Conservation (phyloP, 2,329 filamentous ascomycete species). For the Metarhizium rileyi region DNA sequence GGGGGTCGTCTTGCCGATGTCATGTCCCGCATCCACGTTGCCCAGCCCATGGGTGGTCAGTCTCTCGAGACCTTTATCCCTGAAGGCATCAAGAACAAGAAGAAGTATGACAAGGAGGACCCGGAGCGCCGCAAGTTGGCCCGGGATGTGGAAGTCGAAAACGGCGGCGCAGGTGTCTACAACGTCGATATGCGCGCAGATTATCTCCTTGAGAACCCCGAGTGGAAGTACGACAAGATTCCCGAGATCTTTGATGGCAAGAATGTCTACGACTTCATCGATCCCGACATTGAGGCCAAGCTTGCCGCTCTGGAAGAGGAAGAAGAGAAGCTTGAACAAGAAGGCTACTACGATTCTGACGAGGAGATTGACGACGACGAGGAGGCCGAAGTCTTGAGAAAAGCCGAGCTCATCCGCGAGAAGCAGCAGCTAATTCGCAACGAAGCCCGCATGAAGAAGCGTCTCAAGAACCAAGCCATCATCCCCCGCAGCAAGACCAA, state of each 20-base stretch:
- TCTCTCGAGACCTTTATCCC: slow-evolving; percentile 79
- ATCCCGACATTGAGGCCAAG: slow-evolving; percentile 92
- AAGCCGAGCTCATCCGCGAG: slow-evolving; percentile 91
- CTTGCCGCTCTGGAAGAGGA: slow-evolving; percentile 87
- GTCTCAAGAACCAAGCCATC: slow-evolving; percentile 90
- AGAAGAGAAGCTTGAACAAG: slow-evolving; percentile 82
- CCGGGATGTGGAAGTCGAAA: slow-evolving; percentile 80
- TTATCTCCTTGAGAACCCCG: slow-evolving; percentile 76
- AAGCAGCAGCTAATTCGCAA: slow-evolving; percentile 89
- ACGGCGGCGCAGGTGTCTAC: slow-evolving; percentile 92
- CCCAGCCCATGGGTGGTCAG: slow-evolving; percentile 77
- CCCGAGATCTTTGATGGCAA: slow-evolving; percentile 91
- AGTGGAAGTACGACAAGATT: slow-evolving; percentile 95
- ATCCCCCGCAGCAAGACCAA: slow-evolving; percentile 77
- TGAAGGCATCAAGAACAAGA: slow-evolving; percentile 66
- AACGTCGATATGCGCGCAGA: slow-evolving; percentile 86
- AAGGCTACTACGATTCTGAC: slow-evolving; percentile 89
- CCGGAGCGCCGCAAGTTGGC: slow-evolving; percentile 75
- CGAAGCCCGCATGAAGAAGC: slow-evolving; percentile 90
- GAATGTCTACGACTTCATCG: slow-evolving; percentile 96
- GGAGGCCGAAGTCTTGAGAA: slow-evolving; percentile 77
- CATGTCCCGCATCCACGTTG: slow-evolving; percentile 90
- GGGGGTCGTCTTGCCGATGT: slow-evolving; percentile 82
- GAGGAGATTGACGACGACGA: slow-evolving; percentile 76
- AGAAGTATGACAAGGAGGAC: slow-evolving; percentile 86